Evolutionary conservation across 2,329 filamentous ascomycete genomes (phyloP), one percentile per base, ranked within the genome.

Genomic region (Penicillium thymicola): DNA sequence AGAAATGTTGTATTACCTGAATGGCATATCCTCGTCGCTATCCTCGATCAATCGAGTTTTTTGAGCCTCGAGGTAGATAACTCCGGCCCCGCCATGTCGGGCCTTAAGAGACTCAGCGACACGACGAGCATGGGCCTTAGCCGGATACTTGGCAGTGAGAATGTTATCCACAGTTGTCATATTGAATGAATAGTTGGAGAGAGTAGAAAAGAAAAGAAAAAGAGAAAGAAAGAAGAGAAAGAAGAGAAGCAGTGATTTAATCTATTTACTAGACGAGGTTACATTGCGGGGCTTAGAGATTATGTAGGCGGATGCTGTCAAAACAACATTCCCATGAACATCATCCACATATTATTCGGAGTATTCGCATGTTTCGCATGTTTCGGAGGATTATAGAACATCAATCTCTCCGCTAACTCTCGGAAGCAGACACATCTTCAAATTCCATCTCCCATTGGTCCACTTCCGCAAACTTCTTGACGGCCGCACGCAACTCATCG

Each of bases 11-110:
- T 54, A 40, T 51, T 81, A 92, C 86, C 90, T 84, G 74, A 96
- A 97, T 25, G 86, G 90, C 67, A 86, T 84, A 8, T 87, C 82
- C 70, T 89, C 86, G 74, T 97, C 94, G 70, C 90, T 93, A 73
- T 99, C 93, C 76, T 97, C 93, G 45, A 90, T 84, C 74, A 96
- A 80, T 70, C 84, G 86, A 61, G 87, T 90, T 73, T 88, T 85
- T 70, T 92, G 89, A 52, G 87, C 89, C 78, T 97, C 93, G 44
- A 97, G 81, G 72, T 97, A 99, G 55, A 99, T 82, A 18, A 93
- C 81, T 46, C 92, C 92, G 32, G 78, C 82, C 61, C 84, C 81
- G 32, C 88, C 85, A 40, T 86, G 78, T 70, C 67, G 77, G 59
- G 83, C 78, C 53, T 83, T 82, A 61, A 97, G 87, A 72, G 87